Evolutionary conservation across 495 filamentous ascomycete genomes (phyloP).

Genomic region (Durotheca rogersii): DNA sequence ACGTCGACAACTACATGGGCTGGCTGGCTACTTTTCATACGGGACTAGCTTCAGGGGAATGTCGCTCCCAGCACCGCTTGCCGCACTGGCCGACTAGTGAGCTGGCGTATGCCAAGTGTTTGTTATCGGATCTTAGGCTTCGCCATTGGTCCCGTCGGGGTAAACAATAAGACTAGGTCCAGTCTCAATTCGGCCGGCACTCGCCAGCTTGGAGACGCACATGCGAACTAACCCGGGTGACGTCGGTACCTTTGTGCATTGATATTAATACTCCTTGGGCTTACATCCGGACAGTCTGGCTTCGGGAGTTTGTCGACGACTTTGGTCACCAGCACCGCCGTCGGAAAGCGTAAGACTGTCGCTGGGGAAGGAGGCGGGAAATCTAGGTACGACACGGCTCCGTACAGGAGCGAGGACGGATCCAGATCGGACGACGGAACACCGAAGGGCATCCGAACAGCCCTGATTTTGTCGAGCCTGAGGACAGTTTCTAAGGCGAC

Average conservation of each 20-base stretch:
- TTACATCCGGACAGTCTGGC: slow-evolving; percentile 16
- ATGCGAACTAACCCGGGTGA: slow-evolving; percentile 47
- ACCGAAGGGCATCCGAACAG: slow-evolving; percentile 50
- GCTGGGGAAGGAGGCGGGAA: slow-evolving; percentile 59
- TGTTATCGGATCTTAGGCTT: slow-evolving; percentile 62
- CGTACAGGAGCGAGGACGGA: not conserved
- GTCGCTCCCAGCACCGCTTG: slow-evolving; percentile 12
- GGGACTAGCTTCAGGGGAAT: slow-evolving; percentile 25
- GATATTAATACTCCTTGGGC: slow-evolving; percentile 63
- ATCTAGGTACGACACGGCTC: slow-evolving; percentile 57
- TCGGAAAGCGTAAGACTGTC: slow-evolving; percentile 48
- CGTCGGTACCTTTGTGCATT: slow-evolving; percentile 65
- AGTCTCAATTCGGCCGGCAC: slow-evolving; percentile 25
- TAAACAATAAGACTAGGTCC: slow-evolving; percentile 62
- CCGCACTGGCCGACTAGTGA: slow-evolving; percentile 12
- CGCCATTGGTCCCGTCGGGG: slow-evolving; percentile 67
- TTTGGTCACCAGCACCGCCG: slow-evolving; percentile 44
- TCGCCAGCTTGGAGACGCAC: slow-evolving; percentile 44
- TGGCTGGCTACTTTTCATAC: slow-evolving; percentile 59
- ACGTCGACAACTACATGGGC: slow-evolving; percentile 56
- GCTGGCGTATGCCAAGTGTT: slow-evolving; percentile 56
- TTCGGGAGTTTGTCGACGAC: slow-evolving; percentile 48
- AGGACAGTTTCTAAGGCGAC: slow-evolving; percentile 67
- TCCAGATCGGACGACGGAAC: slow-evolving; percentile 10
- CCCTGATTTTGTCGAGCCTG: slow-evolving; percentile 57